These are phyloP conservation scores for Pelargonium myrrhifolium DNA, from an alignment of 441 rosid genomes.

Conservation along the genomic window DNA sequence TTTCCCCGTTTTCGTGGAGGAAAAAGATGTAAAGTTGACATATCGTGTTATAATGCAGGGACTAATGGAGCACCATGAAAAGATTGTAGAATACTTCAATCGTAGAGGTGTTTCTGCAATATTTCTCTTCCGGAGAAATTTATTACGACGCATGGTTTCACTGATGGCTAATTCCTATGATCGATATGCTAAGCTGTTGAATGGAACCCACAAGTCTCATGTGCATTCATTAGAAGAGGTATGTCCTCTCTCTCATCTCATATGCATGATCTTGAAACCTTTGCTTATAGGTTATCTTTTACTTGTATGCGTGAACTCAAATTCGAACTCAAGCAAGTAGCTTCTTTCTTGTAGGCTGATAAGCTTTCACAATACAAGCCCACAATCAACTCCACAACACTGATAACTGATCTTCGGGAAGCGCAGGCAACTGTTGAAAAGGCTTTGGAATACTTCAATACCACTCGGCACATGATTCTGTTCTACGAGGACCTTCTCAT, in stretches of 20 bases:
- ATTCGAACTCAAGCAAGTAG: not conserved
- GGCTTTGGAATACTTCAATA: constrained; percentile 62
- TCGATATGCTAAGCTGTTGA: constrained; percentile 71
- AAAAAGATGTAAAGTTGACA: not conserved
- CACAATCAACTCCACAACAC: constrained; percentile 46
- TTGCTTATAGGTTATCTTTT: constrained; percentile 6
- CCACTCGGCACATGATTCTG: constrained; percentile 61
- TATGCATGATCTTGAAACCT: constrained; percentile 16
- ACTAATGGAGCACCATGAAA: constrained; percentile 53
- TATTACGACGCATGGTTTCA: constrained; percentile 78
- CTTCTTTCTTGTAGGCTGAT: constrained; percentile 44
- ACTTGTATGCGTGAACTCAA: not conserved
- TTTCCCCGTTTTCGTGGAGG: not conserved
- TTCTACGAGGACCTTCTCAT: constrained; percentile 75
- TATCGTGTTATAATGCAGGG: constrained; percentile 41
- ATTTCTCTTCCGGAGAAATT: constrained; percentile 72
- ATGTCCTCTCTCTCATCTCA: constrained; percentile 26
- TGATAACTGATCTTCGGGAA: constrained; percentile 54
- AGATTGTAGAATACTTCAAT: constrained; percentile 69
- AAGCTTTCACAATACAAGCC: constrained; percentile 72
- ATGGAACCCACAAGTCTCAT: constrained; percentile 94
- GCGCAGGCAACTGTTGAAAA: constrained; percentile 41
- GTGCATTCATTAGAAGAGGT: constrained; percentile 87
- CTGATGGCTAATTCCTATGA: constrained; percentile 79
- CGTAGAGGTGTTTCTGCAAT: constrained; percentile 61